Conservation (phyloP, 371 early-diverging fungal genomes). For the Rhizopus arrhizus region DNA sequence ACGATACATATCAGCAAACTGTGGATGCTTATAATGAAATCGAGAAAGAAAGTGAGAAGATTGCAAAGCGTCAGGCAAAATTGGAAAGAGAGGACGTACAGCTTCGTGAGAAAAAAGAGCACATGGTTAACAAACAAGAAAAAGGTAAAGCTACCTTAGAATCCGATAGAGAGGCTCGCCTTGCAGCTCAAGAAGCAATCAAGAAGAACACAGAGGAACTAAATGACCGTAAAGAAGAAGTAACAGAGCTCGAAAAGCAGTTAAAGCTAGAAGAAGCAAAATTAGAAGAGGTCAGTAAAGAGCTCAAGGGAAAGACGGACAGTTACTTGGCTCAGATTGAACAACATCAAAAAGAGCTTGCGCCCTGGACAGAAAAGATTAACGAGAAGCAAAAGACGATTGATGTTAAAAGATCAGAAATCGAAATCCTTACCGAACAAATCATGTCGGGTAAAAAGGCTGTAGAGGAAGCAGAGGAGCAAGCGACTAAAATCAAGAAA, state of each 20-base stretch:
- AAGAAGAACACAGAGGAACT: constrained; percentile 61
- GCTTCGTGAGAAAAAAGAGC: constrained; percentile 77
- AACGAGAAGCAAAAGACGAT: constrained; percentile 69
- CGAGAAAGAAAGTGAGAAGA: constrained; percentile 57
- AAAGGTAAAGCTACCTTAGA: constrained; percentile 66
- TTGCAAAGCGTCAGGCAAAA: constrained; percentile 64
- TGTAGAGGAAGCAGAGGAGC: constrained; percentile 67
- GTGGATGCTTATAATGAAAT: constrained; percentile 71
- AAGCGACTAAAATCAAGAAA: constrained; percentile 38
- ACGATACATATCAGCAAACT: constrained; percentile 51
- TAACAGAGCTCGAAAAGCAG: constrained; percentile 64
- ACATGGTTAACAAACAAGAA: constrained; percentile 74
- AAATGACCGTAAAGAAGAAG: constrained; percentile 53
- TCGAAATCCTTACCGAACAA: constrained; percentile 68
- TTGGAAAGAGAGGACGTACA: constrained; percentile 82
- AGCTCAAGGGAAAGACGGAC: constrained; percentile 85
- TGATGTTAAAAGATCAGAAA: constrained; percentile 81
- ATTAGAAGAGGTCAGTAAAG: constrained; percentile 76
- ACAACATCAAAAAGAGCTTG: constrained; percentile 75
- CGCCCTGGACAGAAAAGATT: constrained; percentile 84
- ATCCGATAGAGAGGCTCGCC: constrained; percentile 53
- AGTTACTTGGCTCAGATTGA: constrained; percentile 71
- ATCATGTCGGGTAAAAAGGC: constrained; percentile 53
- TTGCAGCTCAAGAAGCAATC: constrained; percentile 55
- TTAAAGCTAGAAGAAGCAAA: constrained; percentile 68